phyloP scores from a whole-genome alignment of 2,329 filamentous ascomycete genomes.

The Hirsutella rhossiliensis region DNA sequence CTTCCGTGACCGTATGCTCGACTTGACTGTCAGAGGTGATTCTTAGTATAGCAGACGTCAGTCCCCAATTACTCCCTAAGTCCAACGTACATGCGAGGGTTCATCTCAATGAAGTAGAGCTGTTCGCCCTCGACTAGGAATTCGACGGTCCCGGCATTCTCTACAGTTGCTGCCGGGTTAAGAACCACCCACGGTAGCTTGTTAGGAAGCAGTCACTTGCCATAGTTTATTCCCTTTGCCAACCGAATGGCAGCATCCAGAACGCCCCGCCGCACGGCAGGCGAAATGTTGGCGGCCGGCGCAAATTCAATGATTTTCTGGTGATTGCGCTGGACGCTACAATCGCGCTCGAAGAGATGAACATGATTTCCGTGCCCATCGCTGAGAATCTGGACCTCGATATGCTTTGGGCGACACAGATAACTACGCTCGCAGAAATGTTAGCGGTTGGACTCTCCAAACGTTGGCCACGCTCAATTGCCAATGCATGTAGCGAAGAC shows the following conservation, averaged over 20 bases:
- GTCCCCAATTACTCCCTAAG: background rate
- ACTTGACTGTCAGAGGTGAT: constrained; percentile 17
- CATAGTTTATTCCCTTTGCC: constrained; percentile 18
- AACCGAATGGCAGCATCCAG: constrained; percentile 17
- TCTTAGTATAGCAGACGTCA: background rate
- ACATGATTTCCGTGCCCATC: constrained; percentile 23
- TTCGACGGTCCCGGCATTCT: constrained; percentile 27
- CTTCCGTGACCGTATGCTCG: constrained; percentile 21
- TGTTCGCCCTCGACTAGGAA: constrained; percentile 21
- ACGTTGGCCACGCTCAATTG: constrained; percentile 2
- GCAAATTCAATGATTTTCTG: constrained; percentile 34
- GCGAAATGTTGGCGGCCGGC: constrained; percentile 5
- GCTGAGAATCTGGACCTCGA: constrained; percentile 33
- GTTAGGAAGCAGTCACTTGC: background rate
- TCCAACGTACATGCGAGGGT: constrained; percentile 18
- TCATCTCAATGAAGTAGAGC: constrained; percentile 34
- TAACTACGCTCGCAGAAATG: background rate
- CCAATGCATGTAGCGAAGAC: no score
- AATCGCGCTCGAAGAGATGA: constrained; percentile 29
- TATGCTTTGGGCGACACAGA: constrained; percentile 17
- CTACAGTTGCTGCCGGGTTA: background rate
- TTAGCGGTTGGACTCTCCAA: background rate
- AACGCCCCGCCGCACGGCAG: constrained; percentile 17
- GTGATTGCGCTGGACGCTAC: constrained; percentile 30
- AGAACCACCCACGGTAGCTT: no score